A percentile compares a stretch with the other conserved stretches of the same genome.
Conservation (phyloP, 2,329 filamentous ascomycete species). For the Hypoxylon sp. region DNA sequence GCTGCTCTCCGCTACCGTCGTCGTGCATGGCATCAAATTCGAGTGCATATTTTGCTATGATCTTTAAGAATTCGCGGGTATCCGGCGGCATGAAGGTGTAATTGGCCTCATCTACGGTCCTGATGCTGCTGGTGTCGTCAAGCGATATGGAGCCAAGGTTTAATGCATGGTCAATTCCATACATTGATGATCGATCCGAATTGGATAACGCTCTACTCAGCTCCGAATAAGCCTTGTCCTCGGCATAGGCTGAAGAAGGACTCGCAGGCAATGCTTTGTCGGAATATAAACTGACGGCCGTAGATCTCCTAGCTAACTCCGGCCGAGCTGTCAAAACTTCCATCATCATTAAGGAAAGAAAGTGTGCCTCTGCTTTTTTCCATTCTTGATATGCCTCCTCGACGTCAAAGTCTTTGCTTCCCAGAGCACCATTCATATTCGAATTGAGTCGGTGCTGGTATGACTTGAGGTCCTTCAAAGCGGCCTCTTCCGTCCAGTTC, state of each 20-base stretch:
- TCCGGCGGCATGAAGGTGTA: constrained; percentile 94
- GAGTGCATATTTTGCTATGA: constrained; percentile 82
- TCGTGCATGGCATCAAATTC: constrained; percentile 70
- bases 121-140: constrained; percentile 63
- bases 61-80: constrained; percentile 83
- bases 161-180: constrained; percentile 73
- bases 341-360: constrained; percentile 92
- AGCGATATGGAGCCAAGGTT: constrained; percentile 75
- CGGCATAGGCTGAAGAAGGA: constrained; percentile 59
- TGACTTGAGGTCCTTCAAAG: constrained; percentile 88
- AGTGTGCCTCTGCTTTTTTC: constrained; percentile 89
- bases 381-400: constrained; percentile 90
- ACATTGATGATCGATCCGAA: constrained; percentile 55
- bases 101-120: constrained; percentile 70
- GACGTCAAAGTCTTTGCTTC: constrained; percentile 87
- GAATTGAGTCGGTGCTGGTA: constrained; percentile 92
- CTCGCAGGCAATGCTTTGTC: constrained; percentile 71
- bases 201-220: constrained; percentile 64
- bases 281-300: constrained; percentile 57
- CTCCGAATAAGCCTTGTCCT: constrained; percentile 66
- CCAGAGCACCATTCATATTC: constrained; percentile 80
- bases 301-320: constrained; percentile 82
- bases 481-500: constrained; percentile 91
- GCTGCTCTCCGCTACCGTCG: constrained; percentile 61
- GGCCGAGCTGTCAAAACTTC: constrained; percentile 89